Base-by-base conservation (phyloP, 106 monocot species). In the Allium sativum region DNA sequence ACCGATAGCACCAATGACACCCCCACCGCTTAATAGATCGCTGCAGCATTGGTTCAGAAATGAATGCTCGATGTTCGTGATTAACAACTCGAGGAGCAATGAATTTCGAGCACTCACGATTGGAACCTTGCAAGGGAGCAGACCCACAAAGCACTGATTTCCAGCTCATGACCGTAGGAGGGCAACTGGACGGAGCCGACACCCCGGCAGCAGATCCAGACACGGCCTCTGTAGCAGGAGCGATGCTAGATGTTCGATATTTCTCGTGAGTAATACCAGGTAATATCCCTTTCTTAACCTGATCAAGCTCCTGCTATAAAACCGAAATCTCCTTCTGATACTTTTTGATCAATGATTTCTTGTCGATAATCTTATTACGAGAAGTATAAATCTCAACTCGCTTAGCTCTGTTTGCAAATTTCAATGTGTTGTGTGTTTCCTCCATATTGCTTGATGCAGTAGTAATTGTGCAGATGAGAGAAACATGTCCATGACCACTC, bases 331-430 rank as follows among this genome's bases (percentile, higher is more conserved):
- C 91, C 69, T 69, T 88, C 72, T 98, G 98, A 70, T 98, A 98
- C 62, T 98, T 98, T 66, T 98, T 98, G 60, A 98, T 98, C 67
- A 98, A 70, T 14, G 98, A 98, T 57, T 98, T 98, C 62, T 98
- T 91, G 69, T 98, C 98, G 65, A 98, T 85, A 65, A 98, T 98
- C 91, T 96, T 70, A 64, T 98, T 98, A 48, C 92, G 85, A 69
- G 98, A 88, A 53, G 98, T 91, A 78, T 74, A 88, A 65, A 92
- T 98, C 62, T 98, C 98, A 64, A 98, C 88, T 62, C 85, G 78
- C 66, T 98, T 98, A 74, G 98, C 98, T 69, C 98, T 88, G 76
- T 84, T 98, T 48, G 98, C 98, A 71, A 98, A 98, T 77, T 98
- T 98, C 64, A 98, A 60, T 42, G 98, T 98, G 62, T 98, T 98